phyloP scores from a whole-genome alignment of 257 asterid genomes.

The Nicotiana tomentosiformis region DNA sequence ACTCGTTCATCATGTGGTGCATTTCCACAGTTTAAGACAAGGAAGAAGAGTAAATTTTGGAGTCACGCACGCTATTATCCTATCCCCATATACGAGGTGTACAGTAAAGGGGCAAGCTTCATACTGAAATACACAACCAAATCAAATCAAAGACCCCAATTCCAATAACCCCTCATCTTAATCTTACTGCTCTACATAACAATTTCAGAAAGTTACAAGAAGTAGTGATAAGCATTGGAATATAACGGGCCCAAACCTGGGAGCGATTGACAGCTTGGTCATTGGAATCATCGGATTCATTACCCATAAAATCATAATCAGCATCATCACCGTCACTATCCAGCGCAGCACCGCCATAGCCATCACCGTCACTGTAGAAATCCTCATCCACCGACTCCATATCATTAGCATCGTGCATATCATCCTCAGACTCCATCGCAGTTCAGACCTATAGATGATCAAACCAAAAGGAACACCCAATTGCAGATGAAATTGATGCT shows the following conservation, averaged over 20 bases:
- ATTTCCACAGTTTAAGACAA: no score
- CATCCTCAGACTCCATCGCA: constrained; percentile 79
- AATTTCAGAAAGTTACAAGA: background rate
- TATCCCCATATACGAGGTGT: no score
- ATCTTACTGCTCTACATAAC: background rate
- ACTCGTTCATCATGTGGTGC: no score
- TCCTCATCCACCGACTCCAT: constrained; percentile 73
- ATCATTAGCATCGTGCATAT: constrained; percentile 90
- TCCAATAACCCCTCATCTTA: background rate
- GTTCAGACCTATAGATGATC: constrained; percentile 4
- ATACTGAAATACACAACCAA: background rate
- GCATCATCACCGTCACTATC: constrained; percentile 48
- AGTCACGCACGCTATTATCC: no score
- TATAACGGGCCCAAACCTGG: constrained; percentile 37
- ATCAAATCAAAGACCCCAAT: background rate
- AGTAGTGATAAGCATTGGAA: no score
- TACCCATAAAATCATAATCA: constrained; percentile 57
- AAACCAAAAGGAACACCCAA: background rate
- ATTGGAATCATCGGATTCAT: constrained; percentile 54
- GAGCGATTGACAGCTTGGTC: constrained; percentile 47
- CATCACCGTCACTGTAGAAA: constrained; percentile 61
- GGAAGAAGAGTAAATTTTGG: background rate
- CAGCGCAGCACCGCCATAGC: constrained; percentile 29
- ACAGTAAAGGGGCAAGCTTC: no score
- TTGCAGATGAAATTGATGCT: background rate